Evolutionary conservation across 495 filamentous ascomycete genomes (phyloP).

Genomic region (Haplographium delicatum): DNA sequence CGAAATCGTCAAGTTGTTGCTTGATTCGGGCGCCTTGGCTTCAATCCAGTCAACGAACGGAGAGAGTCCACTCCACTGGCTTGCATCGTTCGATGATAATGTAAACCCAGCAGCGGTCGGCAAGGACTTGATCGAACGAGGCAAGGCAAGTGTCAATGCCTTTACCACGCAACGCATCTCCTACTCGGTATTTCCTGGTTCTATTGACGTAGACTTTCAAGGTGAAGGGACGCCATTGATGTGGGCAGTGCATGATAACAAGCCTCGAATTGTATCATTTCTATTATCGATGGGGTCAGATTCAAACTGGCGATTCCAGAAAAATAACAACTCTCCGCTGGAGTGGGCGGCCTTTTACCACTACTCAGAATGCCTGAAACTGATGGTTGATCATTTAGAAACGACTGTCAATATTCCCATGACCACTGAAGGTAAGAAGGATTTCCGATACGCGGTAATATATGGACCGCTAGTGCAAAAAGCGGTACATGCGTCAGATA

Average conservation of each 20-base stretch:
- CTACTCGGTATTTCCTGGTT: not conserved
- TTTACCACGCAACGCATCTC: not conserved
- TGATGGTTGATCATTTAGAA: not conserved
- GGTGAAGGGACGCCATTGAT: not conserved
- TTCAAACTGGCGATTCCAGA: not conserved
- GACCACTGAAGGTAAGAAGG: not conserved
- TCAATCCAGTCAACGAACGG: not conserved
- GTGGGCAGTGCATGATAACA: not conserved
- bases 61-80: not conserved
- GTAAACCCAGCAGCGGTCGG: not conserved
- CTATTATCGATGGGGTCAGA: not conserved
- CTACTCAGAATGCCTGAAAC: not conserved
- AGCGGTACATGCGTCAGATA: not conserved
- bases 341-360: not conserved
- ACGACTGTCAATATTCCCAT: not conserved
- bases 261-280: not conserved
- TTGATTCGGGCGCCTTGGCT: not conserved
- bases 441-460: not conserved
- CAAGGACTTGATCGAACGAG: not conserved
- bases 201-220: not conserved
- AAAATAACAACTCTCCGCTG: not conserved
- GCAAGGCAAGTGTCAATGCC: not conserved
- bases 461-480: not conserved
- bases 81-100: not conserved
- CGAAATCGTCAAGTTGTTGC: not conserved